A percentile compares a stretch with the other conserved stretches of the same genome.
Conservation (phyloP, 352 stramenopile genomes). For the Halophytophthora polymorphica region DNA sequence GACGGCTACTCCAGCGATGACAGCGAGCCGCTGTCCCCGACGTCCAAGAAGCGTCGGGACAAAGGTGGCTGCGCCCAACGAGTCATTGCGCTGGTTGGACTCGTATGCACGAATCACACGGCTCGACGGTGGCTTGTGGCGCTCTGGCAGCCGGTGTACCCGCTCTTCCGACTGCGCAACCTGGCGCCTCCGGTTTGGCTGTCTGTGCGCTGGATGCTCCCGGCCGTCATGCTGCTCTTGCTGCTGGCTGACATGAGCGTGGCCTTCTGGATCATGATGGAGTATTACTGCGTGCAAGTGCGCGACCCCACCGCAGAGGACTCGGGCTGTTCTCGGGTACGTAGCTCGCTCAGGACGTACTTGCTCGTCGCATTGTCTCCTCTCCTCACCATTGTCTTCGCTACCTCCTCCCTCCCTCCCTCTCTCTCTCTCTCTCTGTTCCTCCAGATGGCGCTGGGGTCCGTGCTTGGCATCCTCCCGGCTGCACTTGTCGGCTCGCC, state of each 20-base stretch:
- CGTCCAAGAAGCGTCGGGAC: constrained; percentile 20
- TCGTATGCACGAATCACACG: constrained; percentile 29
- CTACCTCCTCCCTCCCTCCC: neutral
- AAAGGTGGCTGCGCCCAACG: constrained; percentile 5
- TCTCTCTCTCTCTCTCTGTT: constrained; percentile 3
- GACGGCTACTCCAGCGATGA: constrained; percentile 22
- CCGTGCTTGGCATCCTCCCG: constrained; percentile 59
- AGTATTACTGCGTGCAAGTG: constrained; percentile 88
- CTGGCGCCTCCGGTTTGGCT: constrained; percentile 16
- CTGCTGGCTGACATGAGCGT: constrained; percentile 63
- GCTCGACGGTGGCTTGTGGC: constrained; percentile 20
- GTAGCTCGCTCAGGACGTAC: constrained; percentile 6
- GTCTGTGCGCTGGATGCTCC: constrained; percentile 35
- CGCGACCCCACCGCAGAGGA: constrained; percentile 66
- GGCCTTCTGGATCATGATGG: constrained; percentile 74
- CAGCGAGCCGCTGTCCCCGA: constrained; percentile 14
- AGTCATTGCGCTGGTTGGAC: constrained; percentile 20
- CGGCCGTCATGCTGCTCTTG: constrained; percentile 52
- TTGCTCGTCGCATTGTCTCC: too few species aligned
- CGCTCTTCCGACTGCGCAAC: constrained; percentile 66
- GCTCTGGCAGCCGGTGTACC: constrained; percentile 47
- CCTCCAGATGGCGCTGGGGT: constrained; percentile 53
- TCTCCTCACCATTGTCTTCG: neutral
- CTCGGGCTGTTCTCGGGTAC: constrained; percentile 72
- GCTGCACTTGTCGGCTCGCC: constrained; percentile 55